Evolutionary conservation across 768 basidiomycete genomes (phyloP).

Genomic region (Sporobolomyces pararoseus): DNA sequence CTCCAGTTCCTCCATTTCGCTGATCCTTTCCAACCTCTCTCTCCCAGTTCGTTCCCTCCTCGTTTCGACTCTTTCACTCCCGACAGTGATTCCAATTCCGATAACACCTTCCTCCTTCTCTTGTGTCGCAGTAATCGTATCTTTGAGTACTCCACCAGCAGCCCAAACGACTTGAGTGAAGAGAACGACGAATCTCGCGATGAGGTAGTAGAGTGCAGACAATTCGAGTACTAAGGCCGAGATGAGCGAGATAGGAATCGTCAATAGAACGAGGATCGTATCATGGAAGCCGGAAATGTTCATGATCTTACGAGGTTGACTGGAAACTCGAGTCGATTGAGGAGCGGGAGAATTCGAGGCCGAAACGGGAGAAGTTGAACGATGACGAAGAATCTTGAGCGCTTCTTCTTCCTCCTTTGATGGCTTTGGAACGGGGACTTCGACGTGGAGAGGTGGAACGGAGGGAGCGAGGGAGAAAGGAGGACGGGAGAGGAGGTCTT

Average conservation of each 20-base stretch:
- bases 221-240: background rate
- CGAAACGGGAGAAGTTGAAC: background rate
- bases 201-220: background rate
- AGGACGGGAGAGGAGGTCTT: background rate
- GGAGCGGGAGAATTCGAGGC: no score
- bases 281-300: no score
- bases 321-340: no score
- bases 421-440: background rate
- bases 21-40: constrained; percentile 2
- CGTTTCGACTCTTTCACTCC: background rate
- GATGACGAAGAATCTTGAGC: background rate
- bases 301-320: no score
- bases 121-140: background rate
- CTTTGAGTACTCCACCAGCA: background rate
- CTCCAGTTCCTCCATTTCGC: constrained; percentile 1
- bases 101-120: background rate
- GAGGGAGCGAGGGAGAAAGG: background rate
- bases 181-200: background rate
- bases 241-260: constrained; percentile 5
- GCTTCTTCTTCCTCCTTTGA: background rate
- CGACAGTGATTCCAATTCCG: background rate
- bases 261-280: background rate
- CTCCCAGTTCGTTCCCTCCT: background rate
- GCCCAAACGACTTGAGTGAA: constrained; percentile 1
- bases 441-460: background rate